Base-by-base conservation (phyloP, 139 green algal genomes). In the Ettlia oleoabundans region DNA sequence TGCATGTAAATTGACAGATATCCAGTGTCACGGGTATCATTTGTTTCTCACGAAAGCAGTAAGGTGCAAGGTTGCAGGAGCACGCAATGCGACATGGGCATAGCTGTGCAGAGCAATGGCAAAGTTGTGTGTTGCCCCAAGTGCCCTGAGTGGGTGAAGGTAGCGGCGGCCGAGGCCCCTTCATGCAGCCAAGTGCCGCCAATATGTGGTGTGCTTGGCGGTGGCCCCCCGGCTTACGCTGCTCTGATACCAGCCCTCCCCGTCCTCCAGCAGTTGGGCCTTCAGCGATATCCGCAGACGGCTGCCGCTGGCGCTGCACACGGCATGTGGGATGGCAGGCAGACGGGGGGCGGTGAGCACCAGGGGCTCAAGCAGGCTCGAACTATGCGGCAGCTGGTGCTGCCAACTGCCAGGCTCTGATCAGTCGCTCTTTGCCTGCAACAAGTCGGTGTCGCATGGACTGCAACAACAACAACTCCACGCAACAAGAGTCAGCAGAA, bases 141-240 rank as follows among this genome's bases (percentile, higher is more conserved):
- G n/a, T n/a, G n/a, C n/a, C n/a, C n/a, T n/a, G n/a, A n/a, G n/a
- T n/a, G n/a, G n/a, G n/a, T n/a, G n/a, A n/a, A n/a, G n/a, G n/a
- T n/a, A n/a, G n/a, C n/a, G n/a, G n/a, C n/a, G n/a, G n/a, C n/a
- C n/a, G n/a, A n/a, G n/a, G n/a, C n/a, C n/a, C n/a, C n/a, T n/a
- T n/a, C n/a, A n/a, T n/a, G n/a, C n/a, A n/a, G n/a, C n/a, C n/a
- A n/a, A n/a, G n/a, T n/a, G n/a, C n/a, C 51, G 71, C 71, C 71
- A 78, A 22, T 37, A 35, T 2, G 71, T 78, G 47, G 35, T 24
- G 22, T 78, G 71, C 71, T 78, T 78, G 19, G 71, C 71, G 6
- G 35, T 21, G 3, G 32, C n/a, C 1, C 69, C 42, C 4, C 42
- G 26, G 30, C 71, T 4, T 13, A 26, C 53, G 10, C 24, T 52